Evolutionary conservation across 352 stramenopile species (phyloP).

Genomic region (Phytophthora kernoviae): DNA sequence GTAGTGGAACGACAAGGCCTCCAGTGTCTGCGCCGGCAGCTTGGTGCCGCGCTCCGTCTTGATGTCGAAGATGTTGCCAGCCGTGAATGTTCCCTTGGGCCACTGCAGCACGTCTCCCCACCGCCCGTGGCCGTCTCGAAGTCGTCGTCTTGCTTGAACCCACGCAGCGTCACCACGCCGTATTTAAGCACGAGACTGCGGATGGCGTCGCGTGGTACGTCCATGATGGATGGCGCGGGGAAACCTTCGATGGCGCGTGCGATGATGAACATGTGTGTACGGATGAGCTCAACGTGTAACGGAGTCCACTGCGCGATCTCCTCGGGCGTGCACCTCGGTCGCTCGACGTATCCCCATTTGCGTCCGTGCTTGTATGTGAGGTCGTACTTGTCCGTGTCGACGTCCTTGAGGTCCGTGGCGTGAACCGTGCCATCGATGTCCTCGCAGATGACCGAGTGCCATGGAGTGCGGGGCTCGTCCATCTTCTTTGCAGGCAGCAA

Average conservation of each 20-base stretch:
- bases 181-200: slow-evolving; percentile 23
- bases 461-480: slow-evolving; percentile 9
- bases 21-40: slow-evolving; percentile 20
- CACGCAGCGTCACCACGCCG: slow-evolving; percentile 17
- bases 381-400: slow-evolving; percentile 27
- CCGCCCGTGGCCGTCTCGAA: slow-evolving; percentile 20
- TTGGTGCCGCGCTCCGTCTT: slow-evolving; percentile 17
- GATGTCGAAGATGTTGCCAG: slow-evolving; percentile 25
- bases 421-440: slow-evolving; percentile 14
- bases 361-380: slow-evolving; percentile 25
- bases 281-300: slow-evolving; percentile 23
- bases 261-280: slow-evolving; percentile 26
- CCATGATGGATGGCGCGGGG: slow-evolving; percentile 18
- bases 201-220: slow-evolving; percentile 21
- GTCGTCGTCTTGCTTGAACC: slow-evolving; percentile 30
- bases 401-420: slow-evolving; percentile 21
- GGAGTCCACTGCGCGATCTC: slow-evolving; percentile 17
- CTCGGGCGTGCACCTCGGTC: slow-evolving; percentile 16
- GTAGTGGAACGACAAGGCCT: slow-evolving; percentile 30
- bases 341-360: slow-evolving; percentile 26
- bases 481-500: slow-evolving; percentile 8
- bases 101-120: slow-evolving; percentile 27
- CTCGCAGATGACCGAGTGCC: slow-evolving; percentile 19
- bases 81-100: slow-evolving; percentile 23
- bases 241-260: slow-evolving; percentile 15